Base-by-base conservation (phyloP, 2,329 filamentous ascomycete species). In the Sclerotinia subarctica region DNA sequence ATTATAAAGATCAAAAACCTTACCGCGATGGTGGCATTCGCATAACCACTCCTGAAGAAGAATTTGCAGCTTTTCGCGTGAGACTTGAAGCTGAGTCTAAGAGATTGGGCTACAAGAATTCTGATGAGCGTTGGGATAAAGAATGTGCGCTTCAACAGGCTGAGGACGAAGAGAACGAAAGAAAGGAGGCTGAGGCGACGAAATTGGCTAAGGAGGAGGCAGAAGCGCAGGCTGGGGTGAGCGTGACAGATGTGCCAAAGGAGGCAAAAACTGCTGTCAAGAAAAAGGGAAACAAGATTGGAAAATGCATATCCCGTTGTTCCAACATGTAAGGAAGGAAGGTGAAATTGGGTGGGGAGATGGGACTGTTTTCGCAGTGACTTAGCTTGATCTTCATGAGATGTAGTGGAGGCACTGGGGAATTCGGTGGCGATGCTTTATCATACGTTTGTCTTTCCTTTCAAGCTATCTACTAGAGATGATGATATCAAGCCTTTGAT, bases 91-190 rank as follows among this genome's bases (percentile, higher is more conserved):
- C 4, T 3, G 7, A 49, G 29, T 62, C 58, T 6, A 49, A 29
- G 13, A 62, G 29, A 46, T 3, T 49, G 46, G 58, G 58, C 0
- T 62, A 17, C 11, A 35, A 24, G 8, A 8, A 35, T 8, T 24
- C 44, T 5, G 58, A 62, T 35, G 58, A 49, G 29, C 11, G 58
- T 21, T 62, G 58, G 58, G 44, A 62, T 4, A 62, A 19, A 21
- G 58, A 62, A 11, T 62, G 58, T 35, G 58, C 49, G 29, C 11
- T 38, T 49, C 4, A 49, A 24, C 44, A 49, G 58, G 44, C 58
- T 6, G 6, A 35, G 44, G 58, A 62, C 6, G 58, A 17, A 10
- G 44, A 49, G 26, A 46, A 7, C 2, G 13, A 11, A 19, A 57
- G 32, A 38, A 17, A 10, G 5, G n/a, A 57, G 11, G 1, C 5